phyloP scores from a whole-genome alignment of 495 filamentous ascomycete species.

The Neurospora intermedia region DNA sequence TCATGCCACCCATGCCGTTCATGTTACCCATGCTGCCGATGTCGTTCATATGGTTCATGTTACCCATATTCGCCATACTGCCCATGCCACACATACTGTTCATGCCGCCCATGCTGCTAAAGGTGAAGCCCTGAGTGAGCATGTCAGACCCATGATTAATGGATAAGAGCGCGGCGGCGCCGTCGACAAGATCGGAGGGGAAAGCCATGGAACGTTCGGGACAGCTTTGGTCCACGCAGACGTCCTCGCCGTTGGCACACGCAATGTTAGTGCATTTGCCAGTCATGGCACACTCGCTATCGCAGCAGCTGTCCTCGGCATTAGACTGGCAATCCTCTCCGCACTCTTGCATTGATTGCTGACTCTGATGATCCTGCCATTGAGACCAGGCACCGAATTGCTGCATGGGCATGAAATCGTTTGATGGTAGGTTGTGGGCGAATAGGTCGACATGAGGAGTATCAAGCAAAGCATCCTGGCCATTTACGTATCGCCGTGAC shows the following conservation, averaged over 20 bases:
- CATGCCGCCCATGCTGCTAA: neutral
- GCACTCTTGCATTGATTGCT: constrained; percentile 9
- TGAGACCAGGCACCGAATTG: neutral
- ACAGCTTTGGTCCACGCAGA: constrained; percentile 26
- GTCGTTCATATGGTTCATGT: neutral
- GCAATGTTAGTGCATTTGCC: constrained; percentile 22
- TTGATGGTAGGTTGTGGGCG: neutral
- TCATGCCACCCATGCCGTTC: neutral
- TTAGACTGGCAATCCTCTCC: constrained; percentile 23
- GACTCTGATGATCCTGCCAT: neutral
- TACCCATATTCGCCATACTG: neutral
- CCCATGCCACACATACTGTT: neutral
- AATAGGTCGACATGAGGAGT: neutral
- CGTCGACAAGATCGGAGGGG: constrained; percentile 16
- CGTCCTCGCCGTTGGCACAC: constrained; percentile 22
- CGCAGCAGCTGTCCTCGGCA: constrained; percentile 20
- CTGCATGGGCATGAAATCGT: neutral
- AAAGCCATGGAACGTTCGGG: constrained; percentile 10
- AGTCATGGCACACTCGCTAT: constrained; percentile 29
- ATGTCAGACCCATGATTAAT: constrained; percentile 20
- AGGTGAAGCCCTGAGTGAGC: constrained; percentile 1
- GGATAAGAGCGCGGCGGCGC: constrained; percentile 25
- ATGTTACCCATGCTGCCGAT: neutral
- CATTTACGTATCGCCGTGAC: neutral
- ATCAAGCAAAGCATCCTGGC: neutral